Percentiles rank a stretch among this genome's conserved stretches.
Conservation (phyloP, 2,329 filamentous ascomycete genomes). For the Pseudonectria buxi region DNA sequence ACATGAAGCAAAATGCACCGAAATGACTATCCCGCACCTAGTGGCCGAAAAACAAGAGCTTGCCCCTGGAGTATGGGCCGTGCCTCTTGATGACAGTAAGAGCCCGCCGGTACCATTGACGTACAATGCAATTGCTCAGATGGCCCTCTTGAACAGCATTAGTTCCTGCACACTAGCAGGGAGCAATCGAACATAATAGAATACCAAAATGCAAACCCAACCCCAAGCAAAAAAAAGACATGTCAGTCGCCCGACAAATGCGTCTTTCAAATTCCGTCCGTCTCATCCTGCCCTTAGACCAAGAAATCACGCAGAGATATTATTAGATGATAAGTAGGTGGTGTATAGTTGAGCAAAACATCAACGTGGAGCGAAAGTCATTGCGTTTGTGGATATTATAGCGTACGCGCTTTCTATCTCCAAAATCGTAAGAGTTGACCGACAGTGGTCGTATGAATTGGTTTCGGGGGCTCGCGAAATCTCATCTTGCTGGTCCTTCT, state of each 20-base stretch:
- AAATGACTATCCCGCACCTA: neutral
- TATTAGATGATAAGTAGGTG: slow-evolving; percentile 17
- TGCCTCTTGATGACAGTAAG: too few species aligned
- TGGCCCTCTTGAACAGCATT: too few species aligned
- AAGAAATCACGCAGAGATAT: slow-evolving; percentile 12
- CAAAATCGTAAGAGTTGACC: neutral
- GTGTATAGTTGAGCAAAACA: neutral
- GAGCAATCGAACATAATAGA: slow-evolving; percentile 12
- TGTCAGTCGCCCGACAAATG: slow-evolving; percentile 23
- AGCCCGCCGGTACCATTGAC: too few species aligned
- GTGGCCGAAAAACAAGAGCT: too few species aligned
- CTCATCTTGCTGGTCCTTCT: slow-evolving; percentile 13
- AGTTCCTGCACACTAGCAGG: too few species aligned
- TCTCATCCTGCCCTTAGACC: slow-evolving; percentile 10
- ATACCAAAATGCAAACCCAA: slow-evolving; percentile 7
- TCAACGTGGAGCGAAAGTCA: neutral
- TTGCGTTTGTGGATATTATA: neutral
- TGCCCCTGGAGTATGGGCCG: too few species aligned
- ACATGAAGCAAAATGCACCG: neutral
- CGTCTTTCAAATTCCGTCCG: slow-evolving; percentile 21
- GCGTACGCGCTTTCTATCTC: neutral
- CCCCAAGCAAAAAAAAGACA: slow-evolving; percentile 8
- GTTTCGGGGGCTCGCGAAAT: slow-evolving; percentile 1
- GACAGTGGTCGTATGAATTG: neutral
- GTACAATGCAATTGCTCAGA: too few species aligned